A percentile compares a stretch with the other conserved stretches of the same genome.
Evolutionary conservation across 306 rosid genomes (phyloP).

Genomic region (Ochetophila trinervis): DNA sequence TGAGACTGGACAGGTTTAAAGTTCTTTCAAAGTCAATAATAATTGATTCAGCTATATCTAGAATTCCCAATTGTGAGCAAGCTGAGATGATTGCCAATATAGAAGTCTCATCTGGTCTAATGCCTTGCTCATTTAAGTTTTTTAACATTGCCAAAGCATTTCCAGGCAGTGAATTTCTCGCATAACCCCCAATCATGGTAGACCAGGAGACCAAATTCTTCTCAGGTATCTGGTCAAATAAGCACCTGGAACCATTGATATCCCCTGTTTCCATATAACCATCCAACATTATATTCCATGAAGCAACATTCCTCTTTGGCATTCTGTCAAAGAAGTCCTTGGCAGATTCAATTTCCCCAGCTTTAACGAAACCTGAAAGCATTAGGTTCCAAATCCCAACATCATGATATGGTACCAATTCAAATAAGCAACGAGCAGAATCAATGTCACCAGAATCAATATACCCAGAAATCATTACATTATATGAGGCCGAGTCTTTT

Average conservation of each 20-base stretch:
- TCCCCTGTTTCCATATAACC: conserved; percentile 8
- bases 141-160: conserved; percentile 5
- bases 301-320: conserved; percentile 6
- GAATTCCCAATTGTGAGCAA: conserved; percentile 15
- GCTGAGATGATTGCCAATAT: conserved; percentile 14
- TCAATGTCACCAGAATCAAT: background rate
- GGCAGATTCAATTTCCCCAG: background rate
- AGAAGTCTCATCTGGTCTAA: conserved; percentile 15
- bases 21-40: background rate
- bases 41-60: conserved; percentile 3
- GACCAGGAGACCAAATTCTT: conserved; percentile 12
- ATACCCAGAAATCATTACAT: conserved; percentile 15
- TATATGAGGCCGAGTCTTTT: conserved; percentile 12
- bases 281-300: conserved; percentile 19
- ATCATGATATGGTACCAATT: conserved; percentile 1
- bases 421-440: background rate
- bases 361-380: conserved; percentile 6
- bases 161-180: background rate
- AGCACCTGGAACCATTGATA: background rate
- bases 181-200: conserved; percentile 19
- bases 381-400: conserved; percentile 12
- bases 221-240: conserved; percentile 10
- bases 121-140: conserved; percentile 14
- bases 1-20: conserved; percentile 1
- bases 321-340: background rate